phyloP scores from a whole-genome alignment of 1,284 basidiomycete species.

The Cryptococcus sp. region DNA sequence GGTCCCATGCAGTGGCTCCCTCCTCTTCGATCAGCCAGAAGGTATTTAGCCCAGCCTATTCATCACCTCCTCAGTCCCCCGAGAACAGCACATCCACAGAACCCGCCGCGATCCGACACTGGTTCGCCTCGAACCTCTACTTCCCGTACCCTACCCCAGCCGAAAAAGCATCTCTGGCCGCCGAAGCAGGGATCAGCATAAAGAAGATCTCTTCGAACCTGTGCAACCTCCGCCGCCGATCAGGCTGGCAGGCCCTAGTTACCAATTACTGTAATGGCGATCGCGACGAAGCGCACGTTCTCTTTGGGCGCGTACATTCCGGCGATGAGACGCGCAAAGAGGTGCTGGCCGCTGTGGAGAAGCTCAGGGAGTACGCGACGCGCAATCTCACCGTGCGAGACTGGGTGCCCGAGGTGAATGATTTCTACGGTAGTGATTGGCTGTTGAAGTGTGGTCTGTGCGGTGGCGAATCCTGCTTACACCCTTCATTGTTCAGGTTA shows the following conservation, averaged over 20 bases:
- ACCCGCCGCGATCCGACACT: slow-evolving; percentile 27
- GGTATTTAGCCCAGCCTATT: background rate
- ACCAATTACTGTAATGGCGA: slow-evolving; percentile 22
- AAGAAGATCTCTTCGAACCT: slow-evolving; percentile 36
- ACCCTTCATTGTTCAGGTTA: background rate
- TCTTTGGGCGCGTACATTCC: slow-evolving; percentile 25
- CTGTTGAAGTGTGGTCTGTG: background rate
- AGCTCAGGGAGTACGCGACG: slow-evolving; percentile 19
- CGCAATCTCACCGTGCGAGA: too few relatives aligned
- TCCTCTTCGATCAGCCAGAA: background rate
- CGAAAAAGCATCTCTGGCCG: slow-evolving; percentile 28
- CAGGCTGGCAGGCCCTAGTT: slow-evolving; percentile 37
- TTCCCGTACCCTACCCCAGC: slow-evolving; percentile 32
- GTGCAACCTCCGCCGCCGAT: slow-evolving; percentile 40
- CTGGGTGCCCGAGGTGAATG: slow-evolving; percentile 5
- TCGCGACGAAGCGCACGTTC: slow-evolving; percentile 19
- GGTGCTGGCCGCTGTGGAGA: slow-evolving; percentile 19
- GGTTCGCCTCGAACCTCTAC: slow-evolving; percentile 36
- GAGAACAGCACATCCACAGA: too few relatives aligned
- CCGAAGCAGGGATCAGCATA: slow-evolving; percentile 17
- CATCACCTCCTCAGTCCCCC: background rate
- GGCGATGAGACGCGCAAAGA: slow-evolving; percentile 23
- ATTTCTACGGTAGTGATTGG: slow-evolving; percentile 31
- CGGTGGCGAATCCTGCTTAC: background rate
- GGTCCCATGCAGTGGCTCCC: too few relatives aligned